These are phyloP conservation scores for Hypomyces rosellus DNA, from an alignment of 2,329 filamentous ascomycete species.

Conservation along the genomic window DNA sequence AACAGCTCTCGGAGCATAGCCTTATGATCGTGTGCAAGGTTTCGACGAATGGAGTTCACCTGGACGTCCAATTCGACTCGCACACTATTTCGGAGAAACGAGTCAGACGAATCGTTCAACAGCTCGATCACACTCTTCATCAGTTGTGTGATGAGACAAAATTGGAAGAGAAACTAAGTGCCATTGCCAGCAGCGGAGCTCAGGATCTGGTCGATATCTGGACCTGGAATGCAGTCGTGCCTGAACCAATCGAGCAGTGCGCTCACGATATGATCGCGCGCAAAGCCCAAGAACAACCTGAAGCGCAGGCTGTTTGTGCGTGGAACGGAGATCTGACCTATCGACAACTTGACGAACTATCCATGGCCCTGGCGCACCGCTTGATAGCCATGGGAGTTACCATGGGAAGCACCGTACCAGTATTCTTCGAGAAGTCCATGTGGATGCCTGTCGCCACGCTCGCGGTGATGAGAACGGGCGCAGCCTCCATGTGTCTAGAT, in stretches of 20 bases:
- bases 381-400: neutral
- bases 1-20: too few species aligned
- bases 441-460: conserved; percentile 12
- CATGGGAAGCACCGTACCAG: neutral
- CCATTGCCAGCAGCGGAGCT: too few species aligned
- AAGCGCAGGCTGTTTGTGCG: conserved; percentile 1
- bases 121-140: too few species aligned
- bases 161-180: too few species aligned
- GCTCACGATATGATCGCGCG: neutral
- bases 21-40: too few species aligned
- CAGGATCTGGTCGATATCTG: neutral
- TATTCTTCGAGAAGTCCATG: neutral
- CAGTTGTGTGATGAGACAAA: too few species aligned
- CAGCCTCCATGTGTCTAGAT: conserved; percentile 6
- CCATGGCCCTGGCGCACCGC: conserved; percentile 2
- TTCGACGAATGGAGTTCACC: too few species aligned
- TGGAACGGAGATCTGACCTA: conserved; percentile 9
- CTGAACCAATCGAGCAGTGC: neutral
- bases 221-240: neutral
- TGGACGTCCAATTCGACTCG: too few species aligned
- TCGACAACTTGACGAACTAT: conserved; percentile 1
- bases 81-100: too few species aligned
- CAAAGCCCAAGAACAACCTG: neutral
- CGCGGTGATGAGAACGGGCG: conserved; percentile 10
- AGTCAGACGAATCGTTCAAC: too few species aligned